Evolutionary conservation across 1,139 yeast genomes (phyloP).

Genomic region (Candida tetrigidarum): DNA sequence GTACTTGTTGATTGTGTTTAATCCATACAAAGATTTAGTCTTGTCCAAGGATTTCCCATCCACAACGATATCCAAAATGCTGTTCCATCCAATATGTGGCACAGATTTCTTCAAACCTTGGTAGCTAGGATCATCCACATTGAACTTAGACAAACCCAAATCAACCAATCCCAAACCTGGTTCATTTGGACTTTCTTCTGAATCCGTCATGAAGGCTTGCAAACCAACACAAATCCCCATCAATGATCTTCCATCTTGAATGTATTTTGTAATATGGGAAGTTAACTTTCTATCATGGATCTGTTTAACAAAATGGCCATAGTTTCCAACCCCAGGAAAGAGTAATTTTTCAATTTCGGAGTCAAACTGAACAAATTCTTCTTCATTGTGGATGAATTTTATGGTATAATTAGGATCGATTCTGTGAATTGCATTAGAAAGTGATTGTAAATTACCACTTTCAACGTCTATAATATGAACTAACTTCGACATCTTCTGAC

Average conservation of each 20-base stretch:
- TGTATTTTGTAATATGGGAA: constrained; percentile 66
- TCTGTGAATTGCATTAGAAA: constrained; percentile 80
- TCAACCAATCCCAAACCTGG: constrained; percentile 60
- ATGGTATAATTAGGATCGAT: constrained; percentile 65
- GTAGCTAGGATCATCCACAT: constrained; percentile 44
- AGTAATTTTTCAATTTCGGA: constrained; percentile 57
- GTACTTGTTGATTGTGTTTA: constrained; percentile 70
- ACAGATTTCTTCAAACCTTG: constrained; percentile 61
- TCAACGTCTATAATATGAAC: constrained; percentile 92
- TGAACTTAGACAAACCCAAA: constrained; percentile 61
- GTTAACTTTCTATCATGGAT: constrained; percentile 64
- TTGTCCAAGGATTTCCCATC: constrained; percentile 21
- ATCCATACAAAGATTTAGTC: constrained; percentile 53
- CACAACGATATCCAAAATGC: constrained; percentile 26
- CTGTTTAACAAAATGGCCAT: constrained; percentile 86
- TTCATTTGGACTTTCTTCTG: constrained; percentile 70
- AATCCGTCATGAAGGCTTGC: constrained; percentile 75
- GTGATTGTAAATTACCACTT: constrained; percentile 90
- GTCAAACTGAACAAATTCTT: constrained; percentile 41
- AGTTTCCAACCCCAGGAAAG: constrained; percentile 96
- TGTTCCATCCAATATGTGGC: constrained; percentile 97
- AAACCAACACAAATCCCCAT: constrained; percentile 99
- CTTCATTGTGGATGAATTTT: constrained; percentile 46
- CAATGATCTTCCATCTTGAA: constrained; percentile 73
- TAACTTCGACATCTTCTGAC: constrained; percentile 24